Conservation (phyloP, 306 rosid species). For the Fagus sylvatica region DNA sequence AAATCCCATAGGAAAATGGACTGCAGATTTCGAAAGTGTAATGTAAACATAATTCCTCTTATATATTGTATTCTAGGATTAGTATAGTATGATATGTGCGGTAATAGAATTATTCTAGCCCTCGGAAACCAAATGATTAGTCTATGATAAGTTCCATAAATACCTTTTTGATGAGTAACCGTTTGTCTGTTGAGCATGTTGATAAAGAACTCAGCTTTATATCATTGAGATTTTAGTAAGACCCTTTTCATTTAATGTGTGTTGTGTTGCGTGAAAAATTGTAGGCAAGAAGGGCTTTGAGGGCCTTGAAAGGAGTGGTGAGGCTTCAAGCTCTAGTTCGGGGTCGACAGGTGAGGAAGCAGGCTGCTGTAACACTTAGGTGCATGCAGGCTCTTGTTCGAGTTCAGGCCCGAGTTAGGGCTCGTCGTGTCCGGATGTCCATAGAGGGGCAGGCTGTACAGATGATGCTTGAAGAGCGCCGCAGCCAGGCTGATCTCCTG, state of each 20-base stretch:
- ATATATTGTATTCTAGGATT: neutral
- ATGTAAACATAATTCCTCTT: neutral
- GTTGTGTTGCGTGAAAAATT: slow-evolving; percentile 10
- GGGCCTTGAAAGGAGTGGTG: slow-evolving; percentile 94
- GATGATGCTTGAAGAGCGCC: slow-evolving; percentile 61
- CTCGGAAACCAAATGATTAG: neutral
- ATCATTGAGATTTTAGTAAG: neutral
- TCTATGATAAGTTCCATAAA: neutral
- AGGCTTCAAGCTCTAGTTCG: slow-evolving; percentile 96
- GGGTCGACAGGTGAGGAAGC: slow-evolving; percentile 93
- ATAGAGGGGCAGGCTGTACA: slow-evolving; percentile 92
- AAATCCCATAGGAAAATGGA: no score
- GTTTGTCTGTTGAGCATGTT: neutral
- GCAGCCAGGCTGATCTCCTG: slow-evolving; percentile 66
- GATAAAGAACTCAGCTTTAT: neutral
- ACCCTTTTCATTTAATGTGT: neutral
- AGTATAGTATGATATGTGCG: neutral
- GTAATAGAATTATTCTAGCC: neutral
- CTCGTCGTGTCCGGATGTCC: slow-evolving; percentile 92
- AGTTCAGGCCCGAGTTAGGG: slow-evolving; percentile 93
- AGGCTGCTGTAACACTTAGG: slow-evolving; percentile 93
- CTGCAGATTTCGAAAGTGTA: neutral
- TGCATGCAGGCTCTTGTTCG: slow-evolving; percentile 99
- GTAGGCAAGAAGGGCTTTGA: slow-evolving; percentile 94
- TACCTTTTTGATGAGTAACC: neutral